A percentile compares a stretch with the other conserved stretches of the same genome.
These are phyloP conservation scores for Astraeus odoratus DNA, from an alignment of 768 basidiomycete genomes.

Conservation along the genomic window DNA sequence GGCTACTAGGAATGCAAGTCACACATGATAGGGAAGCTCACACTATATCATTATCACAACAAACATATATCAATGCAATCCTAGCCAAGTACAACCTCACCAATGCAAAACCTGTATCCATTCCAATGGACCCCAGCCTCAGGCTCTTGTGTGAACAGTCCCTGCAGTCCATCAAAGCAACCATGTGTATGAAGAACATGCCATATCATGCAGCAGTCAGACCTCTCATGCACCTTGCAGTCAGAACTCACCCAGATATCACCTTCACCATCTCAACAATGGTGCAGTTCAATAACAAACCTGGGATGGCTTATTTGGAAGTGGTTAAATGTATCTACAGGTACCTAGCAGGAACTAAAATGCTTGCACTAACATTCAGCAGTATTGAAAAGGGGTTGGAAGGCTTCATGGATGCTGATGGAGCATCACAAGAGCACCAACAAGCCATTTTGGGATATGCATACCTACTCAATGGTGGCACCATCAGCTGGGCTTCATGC, in stretches of 20 bases:
- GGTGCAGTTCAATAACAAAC: conserved; percentile 5
- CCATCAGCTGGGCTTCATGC: no score
- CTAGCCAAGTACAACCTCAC: no score
- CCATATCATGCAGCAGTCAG: neutral
- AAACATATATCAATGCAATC: conserved; percentile 2
- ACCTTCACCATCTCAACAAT: conserved; percentile 10
- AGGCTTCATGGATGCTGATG: neutral
- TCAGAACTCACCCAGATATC: conserved; percentile 10
- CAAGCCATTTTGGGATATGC: neutral
- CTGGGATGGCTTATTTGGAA: conserved; percentile 4
- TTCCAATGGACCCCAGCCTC: neutral
- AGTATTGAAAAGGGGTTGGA: neutral
- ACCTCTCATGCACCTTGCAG: conserved; percentile 10
- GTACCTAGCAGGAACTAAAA: conserved; percentile 10
- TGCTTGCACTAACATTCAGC: neutral
- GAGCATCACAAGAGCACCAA: conserved; percentile 2
- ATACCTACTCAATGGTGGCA: conserved; percentile 4
- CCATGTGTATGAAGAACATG: neutral
- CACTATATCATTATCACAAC: neutral
- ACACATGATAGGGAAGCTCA: neutral
- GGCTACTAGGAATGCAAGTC: conserved; percentile 10
- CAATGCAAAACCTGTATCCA: neutral
- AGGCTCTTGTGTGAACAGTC: neutral
- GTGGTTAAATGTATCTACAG: conserved; percentile 11
- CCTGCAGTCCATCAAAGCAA: neutral